Percentiles rank a stretch among this genome's conserved stretches.
phyloP scores from a whole-genome alignment of 495 filamentous ascomycete genomes.

The Staphylotrichum tortipilum region DNA sequence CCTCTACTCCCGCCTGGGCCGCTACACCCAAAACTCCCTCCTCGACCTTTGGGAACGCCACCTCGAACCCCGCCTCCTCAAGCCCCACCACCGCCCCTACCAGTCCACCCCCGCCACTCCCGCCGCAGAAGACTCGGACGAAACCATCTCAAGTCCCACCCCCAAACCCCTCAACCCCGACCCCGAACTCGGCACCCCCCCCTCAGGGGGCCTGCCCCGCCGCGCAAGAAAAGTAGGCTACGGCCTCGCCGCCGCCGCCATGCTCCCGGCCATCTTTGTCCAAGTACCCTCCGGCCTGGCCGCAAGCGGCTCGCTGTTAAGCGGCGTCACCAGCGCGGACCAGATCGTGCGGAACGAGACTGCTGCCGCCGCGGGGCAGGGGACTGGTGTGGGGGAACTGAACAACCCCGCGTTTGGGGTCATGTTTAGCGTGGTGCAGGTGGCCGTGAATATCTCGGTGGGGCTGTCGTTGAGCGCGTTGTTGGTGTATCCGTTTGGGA shows the following conservation, averaged over 20 bases:
- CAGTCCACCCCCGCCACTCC: no score
- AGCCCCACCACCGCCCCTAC: no score
- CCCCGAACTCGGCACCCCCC: constrained; percentile 11
- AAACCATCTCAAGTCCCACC: constrained; percentile 1
- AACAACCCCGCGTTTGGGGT: constrained; percentile 75
- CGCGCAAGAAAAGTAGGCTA: constrained; percentile 41
- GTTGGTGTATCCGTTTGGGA: constrained; percentile 85
- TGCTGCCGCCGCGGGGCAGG: no score
- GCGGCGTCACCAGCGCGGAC: constrained; percentile 77
- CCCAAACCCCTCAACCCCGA: no score
- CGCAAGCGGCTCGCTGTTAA: constrained; percentile 70
- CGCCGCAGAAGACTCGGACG: constrained; percentile 6
- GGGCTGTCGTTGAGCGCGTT: constrained; percentile 80
- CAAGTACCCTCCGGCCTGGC: constrained; percentile 87
- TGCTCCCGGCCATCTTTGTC: constrained; percentile 90
- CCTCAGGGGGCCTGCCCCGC: constrained; percentile 1
- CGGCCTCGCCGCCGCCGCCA: constrained; percentile 76
- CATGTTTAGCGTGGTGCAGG: constrained; percentile 77
- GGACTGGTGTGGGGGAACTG: no score
- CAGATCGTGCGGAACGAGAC: constrained; percentile 53
- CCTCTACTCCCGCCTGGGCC: constrained; percentile 72
- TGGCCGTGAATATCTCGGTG: constrained; percentile 88
- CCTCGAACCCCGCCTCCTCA: constrained; percentile 18
- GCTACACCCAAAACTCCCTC: constrained; percentile 20
- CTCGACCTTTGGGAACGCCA: constrained; percentile 24